Percentiles rank a stretch among this genome's conserved stretches.
Conservation (phyloP, 2,329 filamentous ascomycete species). For the Xylariaceae sp. region DNA sequence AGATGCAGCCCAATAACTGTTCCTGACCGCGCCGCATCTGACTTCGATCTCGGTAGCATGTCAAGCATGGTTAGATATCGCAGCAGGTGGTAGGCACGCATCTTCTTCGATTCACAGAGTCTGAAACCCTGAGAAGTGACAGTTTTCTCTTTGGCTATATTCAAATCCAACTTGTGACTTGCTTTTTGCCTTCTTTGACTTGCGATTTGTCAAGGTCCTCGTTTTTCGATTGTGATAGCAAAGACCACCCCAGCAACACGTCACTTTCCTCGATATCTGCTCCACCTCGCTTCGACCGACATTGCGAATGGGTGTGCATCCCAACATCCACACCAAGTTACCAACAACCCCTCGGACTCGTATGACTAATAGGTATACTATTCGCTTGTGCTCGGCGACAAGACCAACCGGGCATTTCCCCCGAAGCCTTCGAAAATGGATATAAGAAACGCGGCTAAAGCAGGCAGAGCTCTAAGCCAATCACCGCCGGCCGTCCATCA, state of each 20-base stretch:
- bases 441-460: conserved; percentile 5
- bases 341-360: conserved; percentile 6
- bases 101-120: not conserved
- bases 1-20: conserved; percentile 15
- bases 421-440: conserved; percentile 2
- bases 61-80: no score
- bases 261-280: conserved; percentile 6
- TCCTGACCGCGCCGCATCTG: conserved; percentile 10
- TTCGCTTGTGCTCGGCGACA: conserved; percentile 16
- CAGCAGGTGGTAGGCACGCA: not conserved
- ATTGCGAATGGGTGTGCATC: not conserved
- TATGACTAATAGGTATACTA: conserved; percentile 16
- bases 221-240: conserved; percentile 7
- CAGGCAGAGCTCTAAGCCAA: conserved; percentile 13
- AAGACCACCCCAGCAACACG: conserved; percentile 13
- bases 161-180: conserved; percentile 6
- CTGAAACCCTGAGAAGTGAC: conserved; percentile 1
- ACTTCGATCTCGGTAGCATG: conserved; percentile 5
- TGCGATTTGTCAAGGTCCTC: conserved; percentile 15
- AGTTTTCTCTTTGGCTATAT: conserved; percentile 6
- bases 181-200: conserved; percentile 4
- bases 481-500: conserved; percentile 9
- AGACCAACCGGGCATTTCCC: conserved; percentile 11
- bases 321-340: conserved; percentile 9
- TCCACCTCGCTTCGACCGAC: conserved; percentile 11